Evolutionary conservation across 116 monocot genomes (phyloP), one percentile per base, ranked within the genome.

Genomic region (Thalassia testudinum): DNA sequence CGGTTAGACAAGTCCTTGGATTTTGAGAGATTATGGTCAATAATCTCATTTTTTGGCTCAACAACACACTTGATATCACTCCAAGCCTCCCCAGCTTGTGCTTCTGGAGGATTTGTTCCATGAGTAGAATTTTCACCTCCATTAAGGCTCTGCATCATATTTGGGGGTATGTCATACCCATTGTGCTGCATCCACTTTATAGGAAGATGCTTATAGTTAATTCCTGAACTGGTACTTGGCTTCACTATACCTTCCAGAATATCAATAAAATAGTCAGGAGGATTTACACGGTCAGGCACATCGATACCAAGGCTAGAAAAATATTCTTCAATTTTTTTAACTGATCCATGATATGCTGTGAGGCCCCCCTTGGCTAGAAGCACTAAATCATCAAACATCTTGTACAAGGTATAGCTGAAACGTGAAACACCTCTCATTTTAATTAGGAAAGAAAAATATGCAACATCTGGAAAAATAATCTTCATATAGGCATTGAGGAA

Each of bases 351-450:
- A 59, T 97, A 97, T 8, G 72, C 97, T 22, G 71, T 78, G 42
- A 97, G 61, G 50, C 97, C 97, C 48, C 97, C 97, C 64, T 97
- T 97, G 37, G 97, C 90, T 24, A 97, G 82, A 59, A 97, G 85
- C 65, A 97, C 78, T 59, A 97, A 71, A 71, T 97, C 97, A 63
- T 97, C 97, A 63, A 97, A 97, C 85, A 81, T 85, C 77, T 67
- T 76, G 73, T 72, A 97, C 55, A 89, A 71, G 26, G 85, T 42
- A 69, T 89, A 97, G 62, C 97, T 97, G 90, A 55, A 63, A 49
- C 37, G 60, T 58, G 59, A 43, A 59, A 50, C n/a, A 47, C 28
- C 12, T 0, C 20, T 49, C 22, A 28, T 10, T 17, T 47, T 24
- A 62, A 50, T 51, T 50, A 8, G 40, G 14, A 7, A 40, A 40